phyloP scores from a whole-genome alignment of 495 filamentous ascomycete species.

The Wilcoxina mikolae region DNA sequence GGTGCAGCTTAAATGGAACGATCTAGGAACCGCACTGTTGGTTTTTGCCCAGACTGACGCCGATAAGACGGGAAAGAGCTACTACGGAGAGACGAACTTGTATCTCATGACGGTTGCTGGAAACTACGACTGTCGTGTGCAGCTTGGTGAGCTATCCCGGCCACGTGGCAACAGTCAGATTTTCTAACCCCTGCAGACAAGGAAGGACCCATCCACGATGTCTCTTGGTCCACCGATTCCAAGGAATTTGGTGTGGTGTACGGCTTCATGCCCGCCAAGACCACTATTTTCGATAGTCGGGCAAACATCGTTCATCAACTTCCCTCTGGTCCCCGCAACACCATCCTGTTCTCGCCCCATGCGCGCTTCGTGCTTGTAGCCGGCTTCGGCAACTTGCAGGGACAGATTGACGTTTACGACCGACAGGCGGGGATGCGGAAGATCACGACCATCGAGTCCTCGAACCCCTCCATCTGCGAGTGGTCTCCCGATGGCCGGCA shows the following conservation, averaged over 20 bases:
- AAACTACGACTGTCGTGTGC: slow-evolving; percentile 77
- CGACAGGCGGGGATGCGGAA: slow-evolving; percentile 81
- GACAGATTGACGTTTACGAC: slow-evolving; percentile 96
- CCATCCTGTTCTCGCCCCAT: slow-evolving; percentile 85
- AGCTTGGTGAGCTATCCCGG: slow-evolving; percentile 43
- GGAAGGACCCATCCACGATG: slow-evolving; percentile 95
- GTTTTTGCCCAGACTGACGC: slow-evolving; percentile 97
- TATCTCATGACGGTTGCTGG: slow-evolving; percentile 88
- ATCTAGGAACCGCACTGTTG: slow-evolving; percentile 72
- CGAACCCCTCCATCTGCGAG: slow-evolving; percentile 84
- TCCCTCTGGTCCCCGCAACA: slow-evolving; percentile 76
- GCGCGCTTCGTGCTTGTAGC: slow-evolving; percentile 86
- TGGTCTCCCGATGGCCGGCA: slow-evolving; percentile 94
- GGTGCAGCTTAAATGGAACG: slow-evolving; percentile 95
- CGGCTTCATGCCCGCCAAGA: slow-evolving; percentile 95
- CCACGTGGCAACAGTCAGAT: not conserved
- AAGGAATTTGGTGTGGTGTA: slow-evolving; percentile 96
- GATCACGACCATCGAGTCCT: slow-evolving; percentile 84
- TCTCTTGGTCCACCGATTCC: slow-evolving; percentile 92
- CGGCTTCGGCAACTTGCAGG: slow-evolving; percentile 91
- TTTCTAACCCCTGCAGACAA: slow-evolving; percentile 47
- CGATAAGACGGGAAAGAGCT: slow-evolving; percentile 93
- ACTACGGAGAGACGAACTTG: slow-evolving; percentile 95
- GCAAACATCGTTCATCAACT: slow-evolving; percentile 69
- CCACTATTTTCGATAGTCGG: slow-evolving; percentile 83